phyloP scores from a whole-genome alignment of 1,139 yeast genomes.

The Pichia sp. region DNA sequence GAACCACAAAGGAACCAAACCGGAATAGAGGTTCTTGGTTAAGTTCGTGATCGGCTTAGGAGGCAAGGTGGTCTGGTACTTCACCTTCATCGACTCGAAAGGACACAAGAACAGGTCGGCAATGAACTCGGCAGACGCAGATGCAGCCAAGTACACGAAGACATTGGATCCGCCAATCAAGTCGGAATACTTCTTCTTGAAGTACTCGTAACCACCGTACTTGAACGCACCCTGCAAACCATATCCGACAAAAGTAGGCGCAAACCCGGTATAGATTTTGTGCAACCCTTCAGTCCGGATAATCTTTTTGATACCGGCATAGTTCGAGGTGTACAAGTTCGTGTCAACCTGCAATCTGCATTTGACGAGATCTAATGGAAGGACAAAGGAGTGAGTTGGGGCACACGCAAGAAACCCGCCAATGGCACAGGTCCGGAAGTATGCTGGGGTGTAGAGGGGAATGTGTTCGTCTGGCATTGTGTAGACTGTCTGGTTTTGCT shows the following conservation, averaged over 20 bases:
- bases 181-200: conserved; percentile 72
- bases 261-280: conserved; percentile 78
- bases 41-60: conserved; percentile 38
- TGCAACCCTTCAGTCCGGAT: conserved; percentile 65
- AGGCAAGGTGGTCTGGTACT: conserved; percentile 87
- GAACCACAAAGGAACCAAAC: conserved; percentile 85
- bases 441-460: conserved; percentile 58
- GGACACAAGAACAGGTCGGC: conserved; percentile 91
- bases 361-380: conserved; percentile 90
- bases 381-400: conserved; percentile 90
- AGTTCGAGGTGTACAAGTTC: conserved; percentile 62
- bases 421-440: conserved; percentile 75
- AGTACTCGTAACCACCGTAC: conserved; percentile 88
- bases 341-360: conserved; percentile 87
- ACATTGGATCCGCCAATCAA: conserved; percentile 71
- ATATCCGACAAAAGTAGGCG: conserved; percentile 89
- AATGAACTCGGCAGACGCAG: conserved; percentile 88
- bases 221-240: conserved; percentile 95
- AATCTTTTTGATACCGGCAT: conserved; percentile 75
- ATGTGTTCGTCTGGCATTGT: conserved; percentile 7
- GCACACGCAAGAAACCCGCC: conserved; percentile 95
- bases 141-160: conserved; percentile 70
- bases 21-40: conserved; percentile 68
- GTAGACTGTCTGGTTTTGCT: not conserved
- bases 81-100: conserved; percentile 88